Evolutionary conservation across 257 asterid genomes (phyloP).

Genomic region (Salvia rosmarinus): DNA sequence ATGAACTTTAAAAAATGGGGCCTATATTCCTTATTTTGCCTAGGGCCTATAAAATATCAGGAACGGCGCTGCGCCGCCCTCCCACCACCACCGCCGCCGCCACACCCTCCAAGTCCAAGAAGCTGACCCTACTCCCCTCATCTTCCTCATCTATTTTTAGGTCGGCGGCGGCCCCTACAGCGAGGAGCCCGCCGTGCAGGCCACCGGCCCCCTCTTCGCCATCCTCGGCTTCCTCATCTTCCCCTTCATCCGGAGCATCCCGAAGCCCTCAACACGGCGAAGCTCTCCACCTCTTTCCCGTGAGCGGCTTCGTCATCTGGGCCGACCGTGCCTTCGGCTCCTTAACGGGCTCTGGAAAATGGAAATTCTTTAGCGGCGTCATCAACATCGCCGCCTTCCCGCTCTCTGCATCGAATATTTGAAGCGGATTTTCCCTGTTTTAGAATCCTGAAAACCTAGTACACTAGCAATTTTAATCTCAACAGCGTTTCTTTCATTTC

Average conservation of each 20-base stretch:
- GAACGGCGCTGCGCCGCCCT: conserved; percentile 29
- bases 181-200: conserved; percentile 84
- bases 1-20: too few relatives aligned
- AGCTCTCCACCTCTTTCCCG: conserved; percentile 78
- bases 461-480: conserved; percentile 51
- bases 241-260: conserved; percentile 86
- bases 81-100: conserved; percentile 43
- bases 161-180: conserved; percentile 95
- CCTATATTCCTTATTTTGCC: too few relatives aligned
- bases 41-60: background rate
- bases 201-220: conserved; percentile 81
- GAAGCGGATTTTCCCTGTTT: conserved; percentile 57
- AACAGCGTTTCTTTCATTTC: conserved; percentile 41
- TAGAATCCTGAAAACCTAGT: conserved; percentile 51
- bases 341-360: conserved; percentile 74
- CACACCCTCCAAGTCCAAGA: conserved; percentile 32
- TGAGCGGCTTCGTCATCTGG: conserved; percentile 95
- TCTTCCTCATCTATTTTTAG: conserved; percentile 83
- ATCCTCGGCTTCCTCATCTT: conserved; percentile 80
- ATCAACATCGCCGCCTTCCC: conserved; percentile 75
- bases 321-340: conserved; percentile 90
- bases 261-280: conserved; percentile 89
- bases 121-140: conserved; percentile 72
- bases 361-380: conserved; percentile 79
- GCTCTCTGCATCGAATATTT: conserved; percentile 63